These are phyloP conservation scores for Daldinia concentrica DNA, from an alignment of 495 filamentous ascomycete species.

Conservation along the genomic window DNA sequence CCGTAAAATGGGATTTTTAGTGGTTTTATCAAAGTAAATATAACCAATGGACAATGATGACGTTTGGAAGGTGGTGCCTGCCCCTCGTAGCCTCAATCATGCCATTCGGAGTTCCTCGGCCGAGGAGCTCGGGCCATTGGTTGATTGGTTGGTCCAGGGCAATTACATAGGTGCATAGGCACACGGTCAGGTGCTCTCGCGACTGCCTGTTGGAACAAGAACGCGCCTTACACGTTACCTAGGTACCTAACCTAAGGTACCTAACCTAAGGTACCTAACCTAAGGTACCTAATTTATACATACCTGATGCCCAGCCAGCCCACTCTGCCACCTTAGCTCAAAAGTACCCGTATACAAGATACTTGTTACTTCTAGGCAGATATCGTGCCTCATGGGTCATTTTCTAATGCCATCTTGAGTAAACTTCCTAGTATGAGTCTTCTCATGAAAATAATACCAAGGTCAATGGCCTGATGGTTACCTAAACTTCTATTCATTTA, in stretches of 20 bases:
- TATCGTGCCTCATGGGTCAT: slow-evolving; percentile 15
- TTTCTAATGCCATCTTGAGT: slow-evolving; percentile 13
- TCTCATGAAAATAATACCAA: background rate
- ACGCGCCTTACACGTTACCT: slow-evolving; percentile 24
- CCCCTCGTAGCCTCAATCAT: slow-evolving; percentile 30
- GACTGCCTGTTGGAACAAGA: slow-evolving; percentile 24
- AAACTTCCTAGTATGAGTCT: background rate
- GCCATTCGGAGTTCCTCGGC: slow-evolving; percentile 14
- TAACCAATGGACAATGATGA: slow-evolving; percentile 16
- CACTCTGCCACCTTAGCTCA: background rate
- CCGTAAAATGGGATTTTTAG: slow-evolving; percentile 13
- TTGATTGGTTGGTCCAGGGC: slow-evolving; percentile 19
- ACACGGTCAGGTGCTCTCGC: slow-evolving; percentile 43
- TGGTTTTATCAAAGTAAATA: slow-evolving; percentile 16
- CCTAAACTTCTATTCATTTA: background rate
- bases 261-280: too few relatives aligned
- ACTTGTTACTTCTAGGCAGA: slow-evolving; percentile 35
- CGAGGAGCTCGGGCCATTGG: slow-evolving; percentile 32
- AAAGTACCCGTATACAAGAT: background rate
- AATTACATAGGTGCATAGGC: slow-evolving; percentile 50
- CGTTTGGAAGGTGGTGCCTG: slow-evolving; percentile 24
- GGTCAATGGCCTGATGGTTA: background rate
- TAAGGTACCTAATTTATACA: too few relatives aligned
- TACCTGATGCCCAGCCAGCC: too few relatives aligned
- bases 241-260: too few relatives aligned